A percentile compares a stretch with the other conserved stretches of the same genome.
Evolutionary conservation across 2,329 filamentous ascomycete species (phyloP).

Genomic region (Venturiaceae sp.): DNA sequence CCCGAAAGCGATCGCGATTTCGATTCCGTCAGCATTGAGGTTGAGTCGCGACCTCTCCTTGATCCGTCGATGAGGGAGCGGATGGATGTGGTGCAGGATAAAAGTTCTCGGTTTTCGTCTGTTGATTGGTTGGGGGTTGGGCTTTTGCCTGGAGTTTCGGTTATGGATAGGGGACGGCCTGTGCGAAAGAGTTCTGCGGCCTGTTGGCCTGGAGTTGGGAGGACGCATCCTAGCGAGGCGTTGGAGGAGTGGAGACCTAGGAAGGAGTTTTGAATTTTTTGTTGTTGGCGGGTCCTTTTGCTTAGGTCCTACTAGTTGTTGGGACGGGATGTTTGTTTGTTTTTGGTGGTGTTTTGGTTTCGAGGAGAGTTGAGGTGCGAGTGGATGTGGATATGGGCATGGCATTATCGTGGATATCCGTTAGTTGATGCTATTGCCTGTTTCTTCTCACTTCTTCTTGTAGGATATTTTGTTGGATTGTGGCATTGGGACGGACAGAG

Average conservation of each 20-base stretch:
- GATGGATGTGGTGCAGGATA: background rate
- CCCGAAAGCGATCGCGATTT: background rate
- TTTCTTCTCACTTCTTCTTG: background rate
- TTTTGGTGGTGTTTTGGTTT: background rate
- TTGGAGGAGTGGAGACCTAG: background rate
- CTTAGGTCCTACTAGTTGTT: too few relatives aligned
- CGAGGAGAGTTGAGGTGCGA: background rate
- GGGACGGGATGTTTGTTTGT: background rate
- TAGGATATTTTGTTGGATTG: conserved; percentile 1
- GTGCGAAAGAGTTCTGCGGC: conserved; percentile 2
- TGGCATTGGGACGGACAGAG: background rate
- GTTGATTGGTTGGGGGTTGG: background rate
- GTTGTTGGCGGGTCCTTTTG: background rate
- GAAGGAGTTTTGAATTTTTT: background rate
- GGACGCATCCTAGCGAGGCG: background rate
- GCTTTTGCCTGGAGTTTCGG: background rate
- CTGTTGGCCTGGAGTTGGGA: conserved; percentile 6
- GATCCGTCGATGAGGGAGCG: background rate
- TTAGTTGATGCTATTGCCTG: background rate
- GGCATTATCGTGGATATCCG: background rate
- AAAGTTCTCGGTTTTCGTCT: background rate
- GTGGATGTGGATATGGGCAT: background rate
- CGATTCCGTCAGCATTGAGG: background rate
- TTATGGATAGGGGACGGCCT: conserved; percentile 4
- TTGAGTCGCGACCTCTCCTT: background rate